phyloP scores from a whole-genome alignment of 805 yeast species.

The Zygosaccharomyces pseudorouxii region DNA sequence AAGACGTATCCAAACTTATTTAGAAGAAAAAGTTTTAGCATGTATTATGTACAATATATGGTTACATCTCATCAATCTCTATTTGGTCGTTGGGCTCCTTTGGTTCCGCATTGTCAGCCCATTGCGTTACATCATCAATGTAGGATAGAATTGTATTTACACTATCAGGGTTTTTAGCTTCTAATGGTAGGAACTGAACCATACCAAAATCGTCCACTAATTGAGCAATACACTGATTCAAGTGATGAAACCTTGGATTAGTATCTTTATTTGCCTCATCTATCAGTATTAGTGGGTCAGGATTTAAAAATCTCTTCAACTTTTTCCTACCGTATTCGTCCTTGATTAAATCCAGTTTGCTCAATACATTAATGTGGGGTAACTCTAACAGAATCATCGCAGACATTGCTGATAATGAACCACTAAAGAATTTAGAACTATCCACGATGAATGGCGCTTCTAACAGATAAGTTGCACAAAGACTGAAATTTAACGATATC shows the following conservation, averaged over 20 bases:
- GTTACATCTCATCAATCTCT: conserved; percentile 55
- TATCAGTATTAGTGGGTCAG: conserved; percentile 76
- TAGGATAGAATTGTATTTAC: conserved; percentile 81
- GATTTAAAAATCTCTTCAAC: conserved; percentile 79
- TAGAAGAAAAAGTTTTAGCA: not conserved
- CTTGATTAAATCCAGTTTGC: conserved; percentile 81
- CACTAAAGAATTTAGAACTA: conserved; percentile 86
- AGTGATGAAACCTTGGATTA: conserved; percentile 60
- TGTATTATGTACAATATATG: conserved; percentile 1
- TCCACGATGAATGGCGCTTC: conserved; percentile 95
- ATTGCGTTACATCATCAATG: conserved; percentile 95
- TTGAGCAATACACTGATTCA: conserved; percentile 80
- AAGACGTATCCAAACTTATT: conserved; percentile 40
- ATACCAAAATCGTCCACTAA: conserved; percentile 96
- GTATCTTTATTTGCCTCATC: conserved; percentile 46
- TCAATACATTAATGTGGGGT: conserved; percentile 88
- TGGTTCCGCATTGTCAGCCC: conserved; percentile 96
- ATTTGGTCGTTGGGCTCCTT: conserved; percentile 85
- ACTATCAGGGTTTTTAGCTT: conserved; percentile 68
- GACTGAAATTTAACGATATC: conserved; percentile 70
- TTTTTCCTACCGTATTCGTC: conserved; percentile 72
- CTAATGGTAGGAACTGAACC: conserved; percentile 94
- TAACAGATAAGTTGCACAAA: conserved; percentile 87
- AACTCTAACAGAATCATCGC: conserved; percentile 94
- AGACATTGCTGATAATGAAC: conserved; percentile 94